These are phyloP conservation scores for Yamadazyma dendronema DNA, from an alignment of 1,139 yeast species.

Conservation along the genomic window DNA sequence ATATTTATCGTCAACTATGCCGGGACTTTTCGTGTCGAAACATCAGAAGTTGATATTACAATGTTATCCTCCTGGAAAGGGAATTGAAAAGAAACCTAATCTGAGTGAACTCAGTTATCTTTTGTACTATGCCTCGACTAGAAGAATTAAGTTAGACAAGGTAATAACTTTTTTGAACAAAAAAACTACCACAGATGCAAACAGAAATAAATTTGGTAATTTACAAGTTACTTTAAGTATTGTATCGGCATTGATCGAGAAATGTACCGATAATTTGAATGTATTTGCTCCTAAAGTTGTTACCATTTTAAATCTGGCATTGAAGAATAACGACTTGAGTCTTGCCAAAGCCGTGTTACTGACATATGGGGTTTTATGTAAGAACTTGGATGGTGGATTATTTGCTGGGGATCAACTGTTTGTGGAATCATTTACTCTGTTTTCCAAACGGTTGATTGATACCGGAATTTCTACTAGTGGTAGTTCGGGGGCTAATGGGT, in stretches of 20 bases:
- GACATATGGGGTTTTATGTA: constrained; percentile 61
- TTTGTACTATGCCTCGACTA: constrained; percentile 86
- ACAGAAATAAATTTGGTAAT: constrained; percentile 69
- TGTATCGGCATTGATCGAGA: constrained; percentile 63
- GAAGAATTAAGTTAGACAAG: constrained; percentile 84
- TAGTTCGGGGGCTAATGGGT: constrained; percentile 29
- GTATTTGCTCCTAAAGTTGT: constrained; percentile 70
- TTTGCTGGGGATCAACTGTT: constrained; percentile 71
- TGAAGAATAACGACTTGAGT: constrained; percentile 52
- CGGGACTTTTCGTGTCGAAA: constrained; percentile 59
- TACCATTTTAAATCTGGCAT: constrained; percentile 43
- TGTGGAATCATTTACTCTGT: constrained; percentile 46
- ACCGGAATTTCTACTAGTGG: constrained; percentile 18
- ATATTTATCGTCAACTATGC: constrained; percentile 5
- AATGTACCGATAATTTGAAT: constrained; percentile 80
- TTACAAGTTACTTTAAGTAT: constrained; percentile 79
- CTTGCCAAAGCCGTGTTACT: constrained; percentile 51
- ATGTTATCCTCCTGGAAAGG: constrained; percentile 91
- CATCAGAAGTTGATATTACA: constrained; percentile 87
- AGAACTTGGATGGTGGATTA: constrained; percentile 62
- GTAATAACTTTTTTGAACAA: constrained; percentile 70
- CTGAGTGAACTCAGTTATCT: constrained; percentile 87
- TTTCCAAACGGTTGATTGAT: constrained; percentile 38
- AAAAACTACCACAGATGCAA: constrained; percentile 62
- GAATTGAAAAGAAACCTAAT: constrained; percentile 84